Evolutionary conservation across 2,329 filamentous ascomycete genomes (phyloP).

Genomic region (Botrytis sinoallii): DNA sequence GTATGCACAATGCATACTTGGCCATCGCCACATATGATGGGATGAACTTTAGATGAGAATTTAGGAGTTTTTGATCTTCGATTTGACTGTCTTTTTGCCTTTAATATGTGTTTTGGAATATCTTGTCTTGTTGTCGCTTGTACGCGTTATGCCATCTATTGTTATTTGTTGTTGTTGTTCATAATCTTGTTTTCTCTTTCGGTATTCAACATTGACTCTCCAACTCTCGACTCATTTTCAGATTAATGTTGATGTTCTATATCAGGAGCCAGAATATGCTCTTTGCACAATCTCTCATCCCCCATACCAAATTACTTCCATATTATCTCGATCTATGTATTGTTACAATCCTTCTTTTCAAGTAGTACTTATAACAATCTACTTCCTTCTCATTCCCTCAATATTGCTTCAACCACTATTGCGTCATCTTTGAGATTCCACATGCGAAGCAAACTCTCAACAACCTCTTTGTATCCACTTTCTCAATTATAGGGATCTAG

Average conservation of each 20-base stretch:
- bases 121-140: not conserved
- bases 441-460: not conserved
- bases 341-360: accelerated
- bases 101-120: not conserved
- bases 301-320: not conserved
- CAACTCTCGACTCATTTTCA: accelerated
- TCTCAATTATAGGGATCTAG: accelerated
- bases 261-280: not conserved
- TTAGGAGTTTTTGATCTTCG: not conserved
- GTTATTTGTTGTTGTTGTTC: not conserved
- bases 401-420: not conserved
- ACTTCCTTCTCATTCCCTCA: accelerated
- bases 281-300: not conserved
- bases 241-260: not conserved
- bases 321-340: not conserved
- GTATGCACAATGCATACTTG: not conserved
- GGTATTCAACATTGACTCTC: not conserved
- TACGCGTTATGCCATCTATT: not conserved
- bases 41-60: slow-evolving; percentile 2
- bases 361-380: not conserved
- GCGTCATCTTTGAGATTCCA: not conserved
- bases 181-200: no score
- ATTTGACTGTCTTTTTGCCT: not conserved
- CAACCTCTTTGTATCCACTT: not conserved
- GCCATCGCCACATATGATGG: not conserved